Evolutionary conservation across 1,139 yeast genomes (phyloP), one percentile per base, ranked within the genome.

Genomic region (Sugiyamaella xylanicola): DNA sequence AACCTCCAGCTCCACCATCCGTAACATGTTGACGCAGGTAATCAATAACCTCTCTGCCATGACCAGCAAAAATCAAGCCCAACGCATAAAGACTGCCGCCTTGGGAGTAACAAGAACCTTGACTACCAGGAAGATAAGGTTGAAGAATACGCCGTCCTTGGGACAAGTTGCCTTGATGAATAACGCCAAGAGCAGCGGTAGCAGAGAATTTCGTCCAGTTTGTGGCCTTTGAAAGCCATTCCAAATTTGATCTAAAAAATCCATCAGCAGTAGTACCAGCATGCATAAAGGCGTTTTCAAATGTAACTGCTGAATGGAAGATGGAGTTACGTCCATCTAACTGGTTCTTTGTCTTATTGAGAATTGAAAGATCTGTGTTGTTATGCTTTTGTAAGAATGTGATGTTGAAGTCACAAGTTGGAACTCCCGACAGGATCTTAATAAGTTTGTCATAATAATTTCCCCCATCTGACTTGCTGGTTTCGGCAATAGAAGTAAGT

Each of bases 201-300:
- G 99, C 98, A 0, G 96, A 85, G 70, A 93, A 93, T 70, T 93
- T 93, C 7, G 97, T 92, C 99, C 99, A 93, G 73, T 92, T 92
- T 51, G 95, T 86, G 11, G 99, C 98, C 74, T 91, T 90, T 39
- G 96, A 96, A 63, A 93, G 79, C 98, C 98, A 95, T 67, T 93
- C 97, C 65, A 92, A 78, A 68, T 93, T 93, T 51, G 87, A 82
- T 71, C 97, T 81, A 73, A 93, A 88, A 68, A 93, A 93, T 1
- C 93, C 84, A 71, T 93, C 98, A 65, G 91, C 95, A 20, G 98
- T 90, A 9, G 99, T 95, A 60, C 99, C 99, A 32, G 95, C 92
- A 72, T 92, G 97, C 83, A 92, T 82, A 68, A 90, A 91, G 0
- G 97, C 98, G 68, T 91, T 93, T 55, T 95, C 86, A 72, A 93